Conservation (phyloP, 306 rosid species). For the Morella rubra region DNA sequence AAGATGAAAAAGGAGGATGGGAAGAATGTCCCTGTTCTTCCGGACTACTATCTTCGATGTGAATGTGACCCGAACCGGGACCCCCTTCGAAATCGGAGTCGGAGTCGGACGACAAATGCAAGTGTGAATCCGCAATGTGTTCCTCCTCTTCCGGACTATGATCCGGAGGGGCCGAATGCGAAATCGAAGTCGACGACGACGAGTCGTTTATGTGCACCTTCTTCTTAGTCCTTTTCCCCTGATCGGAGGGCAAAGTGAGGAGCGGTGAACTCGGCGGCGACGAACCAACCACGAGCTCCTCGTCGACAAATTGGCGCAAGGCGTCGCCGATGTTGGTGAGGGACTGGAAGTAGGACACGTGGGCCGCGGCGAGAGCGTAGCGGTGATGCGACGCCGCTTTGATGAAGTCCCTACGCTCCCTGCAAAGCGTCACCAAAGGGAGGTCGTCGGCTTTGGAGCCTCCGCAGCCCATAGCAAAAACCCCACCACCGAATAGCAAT, state of each 20-base stretch:
- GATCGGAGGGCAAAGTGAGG: conserved; percentile 81
- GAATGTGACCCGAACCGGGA: conserved; percentile 61
- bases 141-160: conserved; percentile 11
- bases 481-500: too few relatives aligned
- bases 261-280: conserved; percentile 64
- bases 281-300: conserved; percentile 56
- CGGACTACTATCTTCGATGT: conserved; percentile 50
- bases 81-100: conserved; percentile 46
- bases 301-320: conserved; percentile 72
- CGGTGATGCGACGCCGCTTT: conserved; percentile 80
- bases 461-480: conserved; percentile 79
- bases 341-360: conserved; percentile 76
- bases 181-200: conserved; percentile 56
- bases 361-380: conserved; percentile 90
- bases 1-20: conserved; percentile 12
- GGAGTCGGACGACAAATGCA: conserved; percentile 67
- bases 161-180: conserved; percentile 27
- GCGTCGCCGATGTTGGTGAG: conserved; percentile 73
- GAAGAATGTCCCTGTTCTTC: conserved; percentile 17
- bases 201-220: conserved; percentile 22
- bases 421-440: conserved; percentile 77
- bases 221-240: conserved; percentile 29
- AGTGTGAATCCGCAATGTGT: conserved; percentile 54
- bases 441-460: conserved; percentile 79
- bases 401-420: conserved; percentile 62